These are phyloP conservation scores for Ormosia emarginata DNA, from an alignment of 306 rosid species.

Conservation along the genomic window DNA sequence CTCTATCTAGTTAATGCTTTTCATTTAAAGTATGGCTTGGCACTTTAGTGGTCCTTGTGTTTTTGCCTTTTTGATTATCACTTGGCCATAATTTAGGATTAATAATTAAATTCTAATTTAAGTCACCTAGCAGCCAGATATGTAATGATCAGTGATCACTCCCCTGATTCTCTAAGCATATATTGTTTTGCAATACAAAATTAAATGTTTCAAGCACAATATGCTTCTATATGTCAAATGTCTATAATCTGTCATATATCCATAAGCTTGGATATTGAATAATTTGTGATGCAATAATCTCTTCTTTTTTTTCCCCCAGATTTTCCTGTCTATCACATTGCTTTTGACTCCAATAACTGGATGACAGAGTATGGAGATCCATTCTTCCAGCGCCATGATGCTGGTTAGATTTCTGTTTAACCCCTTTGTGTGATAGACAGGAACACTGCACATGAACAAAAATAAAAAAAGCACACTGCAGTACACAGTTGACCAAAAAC, in stretches of 20 bases:
- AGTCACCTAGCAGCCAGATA: neutral
- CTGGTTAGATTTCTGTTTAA: slow-evolving; percentile 50
- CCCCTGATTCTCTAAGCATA: neutral
- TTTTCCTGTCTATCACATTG: slow-evolving; percentile 94
- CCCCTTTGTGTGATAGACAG: neutral
- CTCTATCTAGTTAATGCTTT: neutral
- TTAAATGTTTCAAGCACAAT: neutral
- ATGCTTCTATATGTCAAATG: neutral
- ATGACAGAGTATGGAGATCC: slow-evolving; percentile 89
- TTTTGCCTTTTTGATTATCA: neutral
- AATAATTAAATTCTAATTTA: neutral
- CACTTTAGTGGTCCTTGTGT: neutral
- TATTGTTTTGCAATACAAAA: neutral
- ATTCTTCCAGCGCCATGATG: slow-evolving; percentile 78
- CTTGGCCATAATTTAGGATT: neutral
- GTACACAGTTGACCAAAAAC: too few relatives aligned
- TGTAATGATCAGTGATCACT: neutral
- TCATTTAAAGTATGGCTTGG: neutral
- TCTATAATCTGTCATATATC: neutral
- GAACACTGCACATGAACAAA: too few relatives aligned
- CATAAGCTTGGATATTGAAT: neutral
- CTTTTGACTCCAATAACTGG: slow-evolving; percentile 87
- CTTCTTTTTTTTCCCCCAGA: slow-evolving; percentile 34
- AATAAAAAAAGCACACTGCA: too few relatives aligned
- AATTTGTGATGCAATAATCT: slow-evolving; percentile 9